Evolutionary conservation across 306 rosid genomes (phyloP).

Genomic region (Quercus wislizeni): DNA sequence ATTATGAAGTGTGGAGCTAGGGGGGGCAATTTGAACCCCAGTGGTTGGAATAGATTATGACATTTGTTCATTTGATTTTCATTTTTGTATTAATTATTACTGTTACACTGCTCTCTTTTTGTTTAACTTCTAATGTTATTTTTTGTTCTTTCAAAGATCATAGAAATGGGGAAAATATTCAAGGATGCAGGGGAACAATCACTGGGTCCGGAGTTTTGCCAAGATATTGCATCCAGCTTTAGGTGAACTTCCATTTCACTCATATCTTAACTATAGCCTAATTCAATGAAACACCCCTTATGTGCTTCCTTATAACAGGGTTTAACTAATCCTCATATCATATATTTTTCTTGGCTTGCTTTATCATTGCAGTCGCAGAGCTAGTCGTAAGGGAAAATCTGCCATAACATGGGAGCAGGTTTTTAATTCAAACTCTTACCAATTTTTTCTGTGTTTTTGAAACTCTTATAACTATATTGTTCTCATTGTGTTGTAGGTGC

Average conservation of each 20-base stretch:
- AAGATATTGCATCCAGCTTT: conserved; percentile 38
- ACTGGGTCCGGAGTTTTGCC: conserved; percentile 32
- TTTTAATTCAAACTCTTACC: not conserved
- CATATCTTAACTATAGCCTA: not conserved
- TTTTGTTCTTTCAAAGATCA: conserved; percentile 17
- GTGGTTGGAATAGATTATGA: not conserved
- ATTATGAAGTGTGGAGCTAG: not conserved
- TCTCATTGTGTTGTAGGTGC: conserved; percentile 33
- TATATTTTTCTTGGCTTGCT: not conserved
- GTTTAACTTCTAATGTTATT: not conserved
- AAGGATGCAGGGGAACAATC: conserved; percentile 27
- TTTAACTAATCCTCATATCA: not conserved
- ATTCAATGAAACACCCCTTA: not conserved
- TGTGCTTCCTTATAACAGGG: not conserved
- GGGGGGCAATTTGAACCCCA: not conserved
- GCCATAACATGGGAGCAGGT: conserved; percentile 39
- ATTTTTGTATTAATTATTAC: not conserved
- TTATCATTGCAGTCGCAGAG: conserved; percentile 25
- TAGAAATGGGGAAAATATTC: conserved; percentile 33
- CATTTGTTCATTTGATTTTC: not conserved
- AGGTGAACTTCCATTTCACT: conserved; percentile 25
- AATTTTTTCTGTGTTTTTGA: not conserved
- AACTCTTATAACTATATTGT: not conserved
- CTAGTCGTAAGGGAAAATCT: conserved; percentile 37
- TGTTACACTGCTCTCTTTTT: not conserved